Conservation (phyloP, 495 filamentous ascomycete genomes). For the Penicillium roqueforti region DNA sequence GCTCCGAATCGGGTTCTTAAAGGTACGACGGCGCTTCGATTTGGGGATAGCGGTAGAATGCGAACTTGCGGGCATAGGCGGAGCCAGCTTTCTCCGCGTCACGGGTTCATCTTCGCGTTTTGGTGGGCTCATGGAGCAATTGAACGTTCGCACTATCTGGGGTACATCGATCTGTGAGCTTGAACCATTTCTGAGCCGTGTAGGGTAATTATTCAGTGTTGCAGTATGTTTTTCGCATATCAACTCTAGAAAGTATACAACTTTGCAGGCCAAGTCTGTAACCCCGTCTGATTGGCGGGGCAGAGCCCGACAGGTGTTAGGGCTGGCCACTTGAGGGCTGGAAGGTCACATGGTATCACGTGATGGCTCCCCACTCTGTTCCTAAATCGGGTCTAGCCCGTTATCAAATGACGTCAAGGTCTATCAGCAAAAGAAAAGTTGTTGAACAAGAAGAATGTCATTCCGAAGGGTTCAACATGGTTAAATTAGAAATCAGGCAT, state of each 20-base stretch:
- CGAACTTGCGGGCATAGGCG: neutral
- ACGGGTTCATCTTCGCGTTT: neutral
- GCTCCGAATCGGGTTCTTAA: constrained; percentile 14
- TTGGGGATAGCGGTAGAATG: constrained; percentile 3
- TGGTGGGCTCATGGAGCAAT: constrained; percentile 6
- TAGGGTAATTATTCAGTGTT: neutral
- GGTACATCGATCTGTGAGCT: neutral
- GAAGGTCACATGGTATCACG: neutral
- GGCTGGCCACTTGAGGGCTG: neutral
- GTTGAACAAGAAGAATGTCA: neutral
- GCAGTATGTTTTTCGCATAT: neutral
- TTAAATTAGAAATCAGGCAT: neutral
- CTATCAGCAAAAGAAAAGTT: neutral
- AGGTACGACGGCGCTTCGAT: constrained; percentile 12
- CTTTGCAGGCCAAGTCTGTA: neutral
- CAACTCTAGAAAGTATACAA: neutral
- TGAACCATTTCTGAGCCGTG: neutral
- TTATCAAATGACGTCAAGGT: constrained; percentile 13
- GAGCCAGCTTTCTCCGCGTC: neutral
- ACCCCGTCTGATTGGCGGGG: constrained; percentile 8
- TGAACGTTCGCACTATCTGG: neutral
- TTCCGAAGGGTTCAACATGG: neutral
- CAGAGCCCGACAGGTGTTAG: neutral
- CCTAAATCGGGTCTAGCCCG: constrained; percentile 1
- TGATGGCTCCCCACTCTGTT: neutral